Percentiles rank a stretch among this genome's conserved stretches.
These are phyloP conservation scores for Coemansia sp. DNA, from an alignment of 371 early-diverging fungal species.

Conservation along the genomic window DNA sequence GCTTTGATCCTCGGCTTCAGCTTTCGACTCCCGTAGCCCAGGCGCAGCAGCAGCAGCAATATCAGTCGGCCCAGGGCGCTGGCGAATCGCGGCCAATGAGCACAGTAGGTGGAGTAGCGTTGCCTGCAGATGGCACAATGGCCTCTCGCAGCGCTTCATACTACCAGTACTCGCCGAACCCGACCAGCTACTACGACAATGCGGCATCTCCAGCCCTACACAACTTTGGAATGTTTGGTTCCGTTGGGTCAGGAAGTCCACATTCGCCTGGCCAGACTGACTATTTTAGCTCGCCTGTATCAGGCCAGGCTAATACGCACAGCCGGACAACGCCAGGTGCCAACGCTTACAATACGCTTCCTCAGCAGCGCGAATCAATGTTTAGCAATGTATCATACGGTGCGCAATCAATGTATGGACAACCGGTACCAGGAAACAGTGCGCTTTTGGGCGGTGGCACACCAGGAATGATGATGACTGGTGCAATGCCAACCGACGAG, in stretches of 20 bases:
- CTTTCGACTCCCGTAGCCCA: conserved; percentile 71
- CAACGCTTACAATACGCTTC: not conserved
- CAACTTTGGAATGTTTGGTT: conserved; percentile 2
- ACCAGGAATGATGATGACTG: conserved; percentile 41
- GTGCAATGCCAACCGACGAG: conserved; percentile 68
- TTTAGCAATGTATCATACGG: conserved; percentile 19
- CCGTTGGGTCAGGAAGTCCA: not conserved
- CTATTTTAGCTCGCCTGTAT: conserved; percentile 13
- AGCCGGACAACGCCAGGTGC: not conserved
- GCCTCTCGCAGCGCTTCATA: conserved; percentile 19
- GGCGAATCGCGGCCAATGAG: conserved; percentile 71
- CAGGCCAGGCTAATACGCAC: not conserved
- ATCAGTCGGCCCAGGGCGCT: conserved; percentile 76
- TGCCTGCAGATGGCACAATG: conserved; percentile 14
- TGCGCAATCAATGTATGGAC: conserved; percentile 13
- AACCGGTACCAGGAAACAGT: conserved; percentile 2
- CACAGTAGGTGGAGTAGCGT: not conserved
- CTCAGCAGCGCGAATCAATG: conserved; percentile 26
- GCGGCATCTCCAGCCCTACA: not conserved
- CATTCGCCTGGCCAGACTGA: conserved; percentile 6
- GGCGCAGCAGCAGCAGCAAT: conserved; percentile 74
- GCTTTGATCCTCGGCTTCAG: conserved; percentile 59
- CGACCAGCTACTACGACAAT: conserved; percentile 7
- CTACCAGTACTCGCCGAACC: conserved; percentile 20
- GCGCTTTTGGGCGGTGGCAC: conserved; percentile 25